Evolutionary conservation across 1,139 yeast species (phyloP).

Genomic region (Wickerhamomyces sp.): DNA sequence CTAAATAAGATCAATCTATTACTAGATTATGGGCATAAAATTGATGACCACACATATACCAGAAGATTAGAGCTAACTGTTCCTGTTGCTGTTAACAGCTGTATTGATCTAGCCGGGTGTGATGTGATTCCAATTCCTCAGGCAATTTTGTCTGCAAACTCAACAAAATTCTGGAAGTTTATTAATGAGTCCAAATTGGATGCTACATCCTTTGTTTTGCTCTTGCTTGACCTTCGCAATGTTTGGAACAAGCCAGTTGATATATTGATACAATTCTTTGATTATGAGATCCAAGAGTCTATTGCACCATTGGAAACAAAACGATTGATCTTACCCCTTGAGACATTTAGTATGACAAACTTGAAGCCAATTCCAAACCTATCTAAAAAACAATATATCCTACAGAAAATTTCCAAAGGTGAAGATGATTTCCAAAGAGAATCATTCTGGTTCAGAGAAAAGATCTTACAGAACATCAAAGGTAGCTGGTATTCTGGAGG

Average conservation of each 20-base stretch:
- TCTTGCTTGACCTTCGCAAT: slow-evolving; percentile 67
- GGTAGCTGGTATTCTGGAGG: slow-evolving; percentile 59
- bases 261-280: slow-evolving; percentile 25
- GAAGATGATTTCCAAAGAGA: slow-evolving; percentile 50
- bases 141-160: slow-evolving; percentile 22
- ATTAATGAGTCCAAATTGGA: slow-evolving; percentile 16
- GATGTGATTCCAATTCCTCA: slow-evolving; percentile 55
- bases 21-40: slow-evolving; percentile 60
- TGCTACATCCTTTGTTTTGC: slow-evolving; percentile 51
- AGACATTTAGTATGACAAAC: slow-evolving; percentile 44
- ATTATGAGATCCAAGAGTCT: slow-evolving; percentile 40
- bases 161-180: slow-evolving; percentile 13
- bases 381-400: slow-evolving; percentile 65
- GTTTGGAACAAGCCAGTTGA: slow-evolving; percentile 53
- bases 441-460: slow-evolving; percentile 77
- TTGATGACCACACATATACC: slow-evolving; percentile 34
- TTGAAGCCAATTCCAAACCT: slow-evolving; percentile 69
- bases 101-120: slow-evolving; percentile 70
- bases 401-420: slow-evolving; percentile 50
- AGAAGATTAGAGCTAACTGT: slow-evolving; percentile 62
- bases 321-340: slow-evolving; percentile 67
- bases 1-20: slow-evolving; percentile 62
- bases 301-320: slow-evolving; percentile 40
- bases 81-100: slow-evolving; percentile 61
- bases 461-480: slow-evolving; percentile 48